Percentiles rank a stretch among this genome's conserved stretches.
These are phyloP conservation scores for Babesia caballi DNA, from an alignment of 169 alveolate genomes.

Conservation along the genomic window DNA sequence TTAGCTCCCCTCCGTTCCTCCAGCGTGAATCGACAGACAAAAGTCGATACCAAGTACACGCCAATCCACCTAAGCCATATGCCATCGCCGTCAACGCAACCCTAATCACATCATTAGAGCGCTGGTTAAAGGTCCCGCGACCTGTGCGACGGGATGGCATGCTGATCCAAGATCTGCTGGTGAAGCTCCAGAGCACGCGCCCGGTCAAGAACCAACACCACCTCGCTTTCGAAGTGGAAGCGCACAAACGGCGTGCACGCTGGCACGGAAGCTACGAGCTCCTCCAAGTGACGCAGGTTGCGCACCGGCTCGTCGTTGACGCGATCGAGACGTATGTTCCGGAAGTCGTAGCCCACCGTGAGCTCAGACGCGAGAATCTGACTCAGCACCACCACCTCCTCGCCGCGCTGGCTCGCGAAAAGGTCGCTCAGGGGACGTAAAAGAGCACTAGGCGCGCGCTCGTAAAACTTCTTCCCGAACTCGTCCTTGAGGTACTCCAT, in stretches of 20 bases:
- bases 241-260: conserved; percentile 5
- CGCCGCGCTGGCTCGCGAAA: conserved; percentile 37
- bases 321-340: conserved; percentile 49
- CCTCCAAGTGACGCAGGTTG: conserved; percentile 64
- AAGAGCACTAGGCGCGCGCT: conserved; percentile 55
- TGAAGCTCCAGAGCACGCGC: conserved; percentile 4
- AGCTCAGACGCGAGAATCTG: conserved; percentile 74
- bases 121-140: conserved; percentile 17
- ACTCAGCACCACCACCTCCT: conserved; percentile 74
- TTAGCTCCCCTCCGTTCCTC: no score
- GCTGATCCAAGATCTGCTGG: conserved; percentile 52
- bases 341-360: conserved; percentile 73
- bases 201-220: conserved; percentile 37
- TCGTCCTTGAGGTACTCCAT: conserved; percentile 69
- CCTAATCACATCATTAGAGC: no score
- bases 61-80: no score
- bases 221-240: conserved; percentile 45
- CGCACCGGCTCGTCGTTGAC: conserved; percentile 51
- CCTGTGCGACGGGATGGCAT: conserved; percentile 57
- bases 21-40: no score
- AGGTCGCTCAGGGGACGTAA: conserved; percentile 45
- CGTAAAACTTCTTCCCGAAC: conserved; percentile 63
- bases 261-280: conserved; percentile 7
- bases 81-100: no score
- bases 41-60: no score